Conservation (phyloP, 2,329 filamentous ascomycete species). For the Shiraia sp. region DNA sequence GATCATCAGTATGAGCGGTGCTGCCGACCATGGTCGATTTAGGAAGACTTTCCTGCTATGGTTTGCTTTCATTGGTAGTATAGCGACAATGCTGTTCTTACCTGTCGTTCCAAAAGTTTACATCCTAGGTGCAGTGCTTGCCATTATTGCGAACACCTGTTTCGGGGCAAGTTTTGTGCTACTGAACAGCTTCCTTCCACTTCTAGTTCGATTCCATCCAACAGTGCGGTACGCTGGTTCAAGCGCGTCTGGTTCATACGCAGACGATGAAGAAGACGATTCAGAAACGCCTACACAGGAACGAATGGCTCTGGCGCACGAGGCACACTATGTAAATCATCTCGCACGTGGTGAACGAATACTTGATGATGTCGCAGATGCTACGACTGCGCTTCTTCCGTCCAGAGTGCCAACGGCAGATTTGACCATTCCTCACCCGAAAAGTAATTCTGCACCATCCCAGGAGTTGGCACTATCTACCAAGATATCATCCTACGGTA, state of each 20-base stretch:
- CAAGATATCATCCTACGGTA: slow-evolving; percentile 86
- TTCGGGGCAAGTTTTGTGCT: slow-evolving; percentile 95
- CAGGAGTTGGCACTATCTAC: slow-evolving; percentile 81
- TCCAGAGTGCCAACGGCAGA: slow-evolving; percentile 24
- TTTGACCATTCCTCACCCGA: slow-evolving; percentile 34
- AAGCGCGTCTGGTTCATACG: slow-evolving; percentile 19
- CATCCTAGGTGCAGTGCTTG: slow-evolving; percentile 77
- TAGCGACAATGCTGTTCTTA: slow-evolving; percentile 87
- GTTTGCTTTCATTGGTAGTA: slow-evolving; percentile 83
- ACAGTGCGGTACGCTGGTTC: slow-evolving; percentile 47
- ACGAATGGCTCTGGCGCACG: slow-evolving; percentile 23
- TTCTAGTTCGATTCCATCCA: slow-evolving; percentile 87
- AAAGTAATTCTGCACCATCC: slow-evolving; percentile 51
- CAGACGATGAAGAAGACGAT: slow-evolving; percentile 36
- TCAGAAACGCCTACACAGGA: slow-evolving; percentile 21
- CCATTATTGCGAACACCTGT: slow-evolving; percentile 89
- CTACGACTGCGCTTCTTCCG: slow-evolving; percentile 44
- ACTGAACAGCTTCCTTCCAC: slow-evolving; percentile 89
- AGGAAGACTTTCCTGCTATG: slow-evolving; percentile 82
- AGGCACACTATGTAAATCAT: slow-evolving; percentile 33
- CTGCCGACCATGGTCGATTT: slow-evolving; percentile 87
- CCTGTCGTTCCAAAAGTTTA: slow-evolving; percentile 76
- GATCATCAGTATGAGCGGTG: slow-evolving; percentile 94
- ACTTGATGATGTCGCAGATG: slow-evolving; percentile 35
- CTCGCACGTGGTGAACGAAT: slow-evolving; percentile 29